Conservation (phyloP, 2,329 filamentous ascomycete species). For the Emergomyces orientalis region DNA sequence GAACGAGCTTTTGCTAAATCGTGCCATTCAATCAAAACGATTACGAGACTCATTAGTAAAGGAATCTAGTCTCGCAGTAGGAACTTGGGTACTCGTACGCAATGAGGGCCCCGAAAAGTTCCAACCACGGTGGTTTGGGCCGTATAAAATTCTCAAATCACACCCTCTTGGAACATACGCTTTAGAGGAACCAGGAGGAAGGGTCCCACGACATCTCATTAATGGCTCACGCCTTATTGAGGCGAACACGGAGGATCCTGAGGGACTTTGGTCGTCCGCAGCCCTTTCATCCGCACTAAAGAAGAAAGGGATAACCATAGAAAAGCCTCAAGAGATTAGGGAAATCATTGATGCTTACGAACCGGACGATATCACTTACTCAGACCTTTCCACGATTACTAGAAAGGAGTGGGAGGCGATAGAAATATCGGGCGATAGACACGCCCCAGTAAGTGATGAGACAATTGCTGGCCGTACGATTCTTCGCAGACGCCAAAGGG, state of each 20-base stretch:
- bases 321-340: not conserved
- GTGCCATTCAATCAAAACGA: not conserved
- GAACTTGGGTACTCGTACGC: not conserved
- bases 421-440: not conserved
- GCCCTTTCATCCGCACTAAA: not conserved
- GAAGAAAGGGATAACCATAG: not conserved
- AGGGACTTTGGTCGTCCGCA: not conserved
- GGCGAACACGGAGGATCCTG: not conserved
- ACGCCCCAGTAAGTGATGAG: not conserved
- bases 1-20: not conserved
- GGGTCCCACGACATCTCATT: not conserved
- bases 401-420: not conserved
- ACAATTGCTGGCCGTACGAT: not conserved
- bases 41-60: not conserved
- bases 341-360: not conserved
- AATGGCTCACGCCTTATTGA: not conserved
- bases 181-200: not conserved
- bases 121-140: not conserved
- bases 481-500: not conserved
- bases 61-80: not conserved
- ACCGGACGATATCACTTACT: not conserved
- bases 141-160: not conserved
- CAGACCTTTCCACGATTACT: not conserved
- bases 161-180: not conserved
- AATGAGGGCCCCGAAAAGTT: not conserved